A percentile compares a stretch with the other conserved stretches of the same genome.
These are phyloP conservation scores for Posidonia oceanica DNA, from an alignment of 116 monocot genomes.

Conservation along the genomic window DNA sequence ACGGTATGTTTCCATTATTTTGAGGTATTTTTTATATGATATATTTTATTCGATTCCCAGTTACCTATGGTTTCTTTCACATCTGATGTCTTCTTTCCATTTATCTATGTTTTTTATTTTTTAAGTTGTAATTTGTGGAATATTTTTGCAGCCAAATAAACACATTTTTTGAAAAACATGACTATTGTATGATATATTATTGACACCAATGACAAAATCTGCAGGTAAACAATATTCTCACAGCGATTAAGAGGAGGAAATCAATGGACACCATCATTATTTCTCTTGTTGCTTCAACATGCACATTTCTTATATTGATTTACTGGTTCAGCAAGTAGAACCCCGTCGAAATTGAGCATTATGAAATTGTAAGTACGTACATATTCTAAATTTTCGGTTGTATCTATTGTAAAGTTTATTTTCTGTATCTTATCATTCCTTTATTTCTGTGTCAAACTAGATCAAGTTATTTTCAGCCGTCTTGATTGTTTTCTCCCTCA, in stretches of 20 bases:
- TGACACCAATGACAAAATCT: not conserved
- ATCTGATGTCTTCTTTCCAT: too few species aligned
- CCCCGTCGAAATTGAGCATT: not conserved
- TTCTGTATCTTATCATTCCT: not conserved
- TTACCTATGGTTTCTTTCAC: too few species aligned
- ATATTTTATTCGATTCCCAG: not conserved
- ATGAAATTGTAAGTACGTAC: not conserved
- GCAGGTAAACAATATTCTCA: slow-evolving; percentile 80
- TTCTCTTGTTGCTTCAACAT: slow-evolving; percentile 81
- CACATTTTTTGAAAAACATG: too few species aligned
- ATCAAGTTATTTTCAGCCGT: too few species aligned
- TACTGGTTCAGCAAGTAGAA: slow-evolving; percentile 81
- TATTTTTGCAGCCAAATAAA: too few species aligned
- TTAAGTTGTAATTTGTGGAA: too few species aligned
- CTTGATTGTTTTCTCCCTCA: too few species aligned
- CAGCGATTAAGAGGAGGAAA: slow-evolving; percentile 77
- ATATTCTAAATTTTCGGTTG: too few species aligned
- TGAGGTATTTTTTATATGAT: not conserved
- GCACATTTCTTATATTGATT: slow-evolving; percentile 87
- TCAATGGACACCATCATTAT: slow-evolving; percentile 95
- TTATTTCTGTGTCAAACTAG: not conserved
- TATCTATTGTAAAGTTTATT: not conserved
- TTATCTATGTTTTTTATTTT: not conserved
- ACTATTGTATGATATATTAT: not conserved
- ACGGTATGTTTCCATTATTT: slow-evolving; percentile 33